Conservation (phyloP, 2,329 filamentous ascomycete species). For the Orbilia javanica region DNA sequence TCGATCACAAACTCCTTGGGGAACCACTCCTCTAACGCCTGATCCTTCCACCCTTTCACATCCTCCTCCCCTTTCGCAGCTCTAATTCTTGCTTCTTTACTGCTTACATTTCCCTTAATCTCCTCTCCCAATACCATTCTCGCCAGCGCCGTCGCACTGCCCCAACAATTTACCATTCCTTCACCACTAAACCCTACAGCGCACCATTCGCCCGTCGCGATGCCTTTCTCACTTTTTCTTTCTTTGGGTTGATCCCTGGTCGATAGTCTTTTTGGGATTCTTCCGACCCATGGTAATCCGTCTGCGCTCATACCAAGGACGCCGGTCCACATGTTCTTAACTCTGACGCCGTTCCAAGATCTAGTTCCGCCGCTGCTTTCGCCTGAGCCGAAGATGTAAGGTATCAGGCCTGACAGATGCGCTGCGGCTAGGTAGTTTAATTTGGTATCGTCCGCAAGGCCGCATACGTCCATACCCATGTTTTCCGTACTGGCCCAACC, state of each 20-base stretch:
- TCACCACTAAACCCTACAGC: slow-evolving; percentile 70
- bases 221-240: slow-evolving; percentile 9
- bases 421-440: slow-evolving; percentile 65
- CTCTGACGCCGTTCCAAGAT: slow-evolving; percentile 51
- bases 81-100: slow-evolving; percentile 36
- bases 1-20: slow-evolving; percentile 60
- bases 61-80: slow-evolving; percentile 43
- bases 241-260: slow-evolving; percentile 56
- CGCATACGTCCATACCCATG: slow-evolving; percentile 68
- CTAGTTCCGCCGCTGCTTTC: slow-evolving; percentile 58
- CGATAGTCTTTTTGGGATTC: slow-evolving; percentile 63
- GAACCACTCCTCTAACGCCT: slow-evolving; percentile 55
- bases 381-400: slow-evolving; percentile 65
- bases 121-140: slow-evolving; percentile 66
- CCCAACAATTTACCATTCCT: slow-evolving; percentile 71
- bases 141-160: slow-evolving; percentile 68
- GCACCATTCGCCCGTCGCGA: slow-evolving; percentile 67
- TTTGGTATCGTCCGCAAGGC: slow-evolving; percentile 67
- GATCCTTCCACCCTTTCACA: slow-evolving; percentile 48
- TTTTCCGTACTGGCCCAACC: slow-evolving; percentile 67
- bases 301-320: slow-evolving; percentile 69
- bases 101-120: slow-evolving; percentile 21
- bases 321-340: slow-evolving; percentile 69
- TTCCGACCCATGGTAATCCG: slow-evolving; percentile 69
- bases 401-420: slow-evolving; percentile 67